Evolutionary conservation across 768 basidiomycete species (phyloP).

Genomic region (Mycena floridula): DNA sequence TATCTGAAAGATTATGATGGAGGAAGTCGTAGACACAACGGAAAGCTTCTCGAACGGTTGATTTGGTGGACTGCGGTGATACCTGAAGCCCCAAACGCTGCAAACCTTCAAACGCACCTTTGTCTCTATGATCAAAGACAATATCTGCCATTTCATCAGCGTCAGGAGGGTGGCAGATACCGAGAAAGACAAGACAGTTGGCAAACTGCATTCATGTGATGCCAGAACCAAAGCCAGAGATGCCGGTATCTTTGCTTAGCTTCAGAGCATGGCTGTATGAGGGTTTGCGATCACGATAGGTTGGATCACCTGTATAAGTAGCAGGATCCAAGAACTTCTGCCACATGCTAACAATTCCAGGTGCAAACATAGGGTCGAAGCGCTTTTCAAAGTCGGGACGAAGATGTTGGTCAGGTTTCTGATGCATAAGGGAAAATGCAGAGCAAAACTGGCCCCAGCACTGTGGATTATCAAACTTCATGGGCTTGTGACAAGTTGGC

Average conservation of each 20-base stretch:
- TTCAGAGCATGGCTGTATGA: slow-evolving; percentile 2
- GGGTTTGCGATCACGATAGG: too few relatives aligned
- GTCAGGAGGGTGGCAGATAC: slow-evolving; percentile 5
- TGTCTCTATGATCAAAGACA: slow-evolving; percentile 6
- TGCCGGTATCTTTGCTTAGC: slow-evolving; percentile 1
- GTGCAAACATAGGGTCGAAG: too few relatives aligned
- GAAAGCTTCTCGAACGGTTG: neutral
- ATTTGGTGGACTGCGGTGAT: neutral
- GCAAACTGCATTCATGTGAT: slow-evolving; percentile 12
- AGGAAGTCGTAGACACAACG: slow-evolving; percentile 3
- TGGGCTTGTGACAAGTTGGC: neutral
- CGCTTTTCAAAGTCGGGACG: neutral
- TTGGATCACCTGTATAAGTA: neutral
- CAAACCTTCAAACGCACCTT: slow-evolving; percentile 9
- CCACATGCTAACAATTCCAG: slow-evolving; percentile 1
- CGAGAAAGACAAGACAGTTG: slow-evolving; percentile 9
- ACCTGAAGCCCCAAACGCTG: slow-evolving; percentile 5
- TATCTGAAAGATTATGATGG: neutral
- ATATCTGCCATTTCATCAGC: slow-evolving; percentile 5
- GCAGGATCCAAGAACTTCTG: slow-evolving; percentile 3
- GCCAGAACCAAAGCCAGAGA: slow-evolving; percentile 6
- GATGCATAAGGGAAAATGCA: neutral
- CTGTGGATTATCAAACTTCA: neutral
- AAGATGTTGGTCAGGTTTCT: neutral
- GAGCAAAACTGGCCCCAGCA: neutral